Conservation (phyloP, 805 yeast species). For the Torulaspora microellipsoides region DNA sequence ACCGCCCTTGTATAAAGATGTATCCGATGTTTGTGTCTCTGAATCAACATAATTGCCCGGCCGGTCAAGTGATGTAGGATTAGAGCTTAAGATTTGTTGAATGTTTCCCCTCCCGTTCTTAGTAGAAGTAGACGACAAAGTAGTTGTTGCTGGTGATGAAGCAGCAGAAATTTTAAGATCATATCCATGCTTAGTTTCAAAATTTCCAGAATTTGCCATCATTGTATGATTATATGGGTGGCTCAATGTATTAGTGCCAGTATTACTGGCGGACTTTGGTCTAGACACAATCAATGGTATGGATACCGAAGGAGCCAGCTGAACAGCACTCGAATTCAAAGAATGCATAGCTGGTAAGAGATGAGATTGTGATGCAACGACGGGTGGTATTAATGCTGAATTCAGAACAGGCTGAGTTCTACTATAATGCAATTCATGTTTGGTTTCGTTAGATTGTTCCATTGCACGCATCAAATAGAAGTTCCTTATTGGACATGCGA, state of each 20-base stretch:
- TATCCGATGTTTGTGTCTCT: conserved; percentile 18
- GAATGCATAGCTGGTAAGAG: conserved; percentile 3
- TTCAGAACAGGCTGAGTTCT: conserved; percentile 8
- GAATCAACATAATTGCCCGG: conserved; percentile 16
- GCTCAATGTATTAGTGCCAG: neutral
- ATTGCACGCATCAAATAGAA: conserved; percentile 34
- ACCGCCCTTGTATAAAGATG: neutral
- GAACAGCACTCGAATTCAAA: conserved; percentile 3
- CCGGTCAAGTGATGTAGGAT: conserved; percentile 7
- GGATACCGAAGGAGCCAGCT: conserved; percentile 6
- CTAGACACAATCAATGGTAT: conserved; percentile 6
- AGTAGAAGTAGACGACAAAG: neutral
- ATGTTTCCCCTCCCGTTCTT: conserved; percentile 12
- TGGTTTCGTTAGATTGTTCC: conserved; percentile 11
- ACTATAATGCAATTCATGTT: conserved; percentile 5
- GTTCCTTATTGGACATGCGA: conserved; percentile 40
- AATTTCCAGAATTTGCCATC: neutral
- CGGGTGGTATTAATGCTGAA: conserved; percentile 1
- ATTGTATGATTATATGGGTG: neutral
- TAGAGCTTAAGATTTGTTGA: conserved; percentile 8
- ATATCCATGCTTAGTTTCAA: neutral
- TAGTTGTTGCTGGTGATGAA: neutral
- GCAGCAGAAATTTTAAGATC: neutral
- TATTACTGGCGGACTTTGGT: conserved; percentile 5
- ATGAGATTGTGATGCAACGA: conserved; percentile 2